Evolutionary conservation across 768 basidiomycete species (phyloP).

Genomic region (Mrakia blollopis): DNA sequence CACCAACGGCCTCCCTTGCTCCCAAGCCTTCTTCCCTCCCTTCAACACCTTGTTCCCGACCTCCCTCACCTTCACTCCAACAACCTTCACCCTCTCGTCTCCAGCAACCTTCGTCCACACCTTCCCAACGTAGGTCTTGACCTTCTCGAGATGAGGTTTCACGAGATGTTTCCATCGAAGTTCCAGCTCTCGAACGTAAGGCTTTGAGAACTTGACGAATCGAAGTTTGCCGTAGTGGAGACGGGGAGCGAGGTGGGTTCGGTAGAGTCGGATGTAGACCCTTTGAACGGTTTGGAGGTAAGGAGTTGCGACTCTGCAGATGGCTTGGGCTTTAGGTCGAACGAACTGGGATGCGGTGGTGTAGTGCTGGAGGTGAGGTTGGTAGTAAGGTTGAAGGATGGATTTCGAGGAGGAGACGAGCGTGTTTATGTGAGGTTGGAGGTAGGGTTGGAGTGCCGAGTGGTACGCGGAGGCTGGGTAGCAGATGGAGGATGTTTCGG

Average conservation of each 20-base stretch:
- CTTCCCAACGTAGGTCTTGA: conserved; percentile 15
- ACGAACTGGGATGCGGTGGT: not conserved
- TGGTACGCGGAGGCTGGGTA: conserved; percentile 41
- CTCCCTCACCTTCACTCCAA: not conserved
- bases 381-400: conserved; percentile 35
- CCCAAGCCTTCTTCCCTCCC: conserved; percentile 4
- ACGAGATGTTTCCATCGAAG: conserved; percentile 37
- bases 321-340: conserved; percentile 36
- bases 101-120: not conserved
- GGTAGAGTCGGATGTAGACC: conserved; percentile 30
- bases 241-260: conserved; percentile 36
- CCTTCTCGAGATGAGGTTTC: conserved; percentile 39
- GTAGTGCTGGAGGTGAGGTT: conserved; percentile 34
- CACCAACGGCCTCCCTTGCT: conserved; percentile 6
- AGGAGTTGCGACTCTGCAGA: conserved; percentile 30
- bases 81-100: conserved; percentile 8
- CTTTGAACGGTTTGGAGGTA: conserved; percentile 37
- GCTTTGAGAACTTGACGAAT: not conserved
- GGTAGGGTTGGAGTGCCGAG: conserved; percentile 38
- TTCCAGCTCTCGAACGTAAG: conserved; percentile 30
- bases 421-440: conserved; percentile 39
- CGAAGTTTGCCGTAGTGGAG: conserved; percentile 24
- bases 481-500: conserved; percentile 37
- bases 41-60: not conserved
- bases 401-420: conserved; percentile 19